These are phyloP conservation scores for Kurtzmaniella natalensis DNA, from an alignment of 1,139 yeast genomes.

Conservation along the genomic window DNA sequence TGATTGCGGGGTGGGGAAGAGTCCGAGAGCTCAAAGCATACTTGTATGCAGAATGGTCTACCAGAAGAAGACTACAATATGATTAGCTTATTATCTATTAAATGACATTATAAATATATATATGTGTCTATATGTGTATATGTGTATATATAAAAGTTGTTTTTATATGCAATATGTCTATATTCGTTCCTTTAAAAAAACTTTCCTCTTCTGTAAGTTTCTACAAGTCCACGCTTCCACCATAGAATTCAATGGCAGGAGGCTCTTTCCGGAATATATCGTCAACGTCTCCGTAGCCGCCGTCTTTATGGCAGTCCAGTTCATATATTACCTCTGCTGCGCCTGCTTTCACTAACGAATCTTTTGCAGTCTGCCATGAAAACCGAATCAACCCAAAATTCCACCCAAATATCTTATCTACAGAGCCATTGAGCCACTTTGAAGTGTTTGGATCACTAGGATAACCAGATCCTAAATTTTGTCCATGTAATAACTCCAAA, in stretches of 20 bases:
- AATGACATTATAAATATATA: too few species aligned
- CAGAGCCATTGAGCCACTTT: constrained; percentile 57
- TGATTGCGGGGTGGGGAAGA: too few species aligned
- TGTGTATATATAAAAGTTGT: too few species aligned
- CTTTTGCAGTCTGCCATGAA: constrained; percentile 93
- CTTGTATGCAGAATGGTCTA: too few species aligned
- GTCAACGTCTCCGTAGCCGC: constrained; percentile 30
- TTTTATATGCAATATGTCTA: too few species aligned
- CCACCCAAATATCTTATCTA: constrained; percentile 88
- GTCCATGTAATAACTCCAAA: constrained; percentile 19
- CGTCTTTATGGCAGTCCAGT: constrained; percentile 29
- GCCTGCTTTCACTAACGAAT: constrained; percentile 52
- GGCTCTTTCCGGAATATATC: background rate
- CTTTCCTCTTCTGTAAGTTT: too few species aligned
- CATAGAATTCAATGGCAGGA: background rate
- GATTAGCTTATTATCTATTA: too few species aligned
- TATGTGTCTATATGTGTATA: too few species aligned
- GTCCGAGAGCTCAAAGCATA: too few species aligned
- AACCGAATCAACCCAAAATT: constrained; percentile 66
- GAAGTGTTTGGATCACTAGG: constrained; percentile 90
- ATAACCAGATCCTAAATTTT: constrained; percentile 80
- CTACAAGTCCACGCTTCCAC: background rate
- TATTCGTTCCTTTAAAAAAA: too few species aligned
- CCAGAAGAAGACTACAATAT: too few species aligned
- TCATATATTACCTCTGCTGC: constrained; percentile 43